Conservation (phyloP, 2,329 filamentous ascomycete species). For the Myriosclerotinia curreyana region DNA sequence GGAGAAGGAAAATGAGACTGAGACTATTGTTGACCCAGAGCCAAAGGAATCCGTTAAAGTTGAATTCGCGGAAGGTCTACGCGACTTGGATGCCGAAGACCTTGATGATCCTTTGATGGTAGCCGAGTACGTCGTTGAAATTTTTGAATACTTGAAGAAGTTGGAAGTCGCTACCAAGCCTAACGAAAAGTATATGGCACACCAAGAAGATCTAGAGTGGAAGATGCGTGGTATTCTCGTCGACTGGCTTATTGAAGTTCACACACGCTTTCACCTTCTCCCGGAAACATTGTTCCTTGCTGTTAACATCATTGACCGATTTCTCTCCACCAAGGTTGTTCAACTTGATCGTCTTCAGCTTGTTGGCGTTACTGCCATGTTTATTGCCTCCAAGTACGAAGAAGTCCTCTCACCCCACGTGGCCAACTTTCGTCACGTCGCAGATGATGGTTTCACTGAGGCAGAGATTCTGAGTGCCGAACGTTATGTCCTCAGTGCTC, state of each 20-base stretch:
- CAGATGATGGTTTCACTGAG: constrained; percentile 93
- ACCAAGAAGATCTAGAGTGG: constrained; percentile 95
- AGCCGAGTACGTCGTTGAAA: constrained; percentile 93
- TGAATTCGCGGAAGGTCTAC: constrained; percentile 44
- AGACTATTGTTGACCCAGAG: constrained; percentile 36
- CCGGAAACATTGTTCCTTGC: constrained; percentile 95
- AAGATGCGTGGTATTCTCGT: constrained; percentile 97
- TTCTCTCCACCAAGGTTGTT: constrained; percentile 91
- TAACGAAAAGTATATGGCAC: constrained; percentile 91
- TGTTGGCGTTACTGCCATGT: constrained; percentile 98
- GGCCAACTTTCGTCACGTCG: constrained; percentile 93
- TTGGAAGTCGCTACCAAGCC: constrained; percentile 78
- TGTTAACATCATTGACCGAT: constrained; percentile 98
- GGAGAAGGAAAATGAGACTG: constrained; percentile 41
- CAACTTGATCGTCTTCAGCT: constrained; percentile 94
- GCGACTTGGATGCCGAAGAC: constrained; percentile 81
- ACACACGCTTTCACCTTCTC: constrained; percentile 91
- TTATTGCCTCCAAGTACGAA: constrained; percentile 98
- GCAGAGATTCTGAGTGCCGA: constrained; percentile 96
- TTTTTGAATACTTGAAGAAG: constrained; percentile 91
- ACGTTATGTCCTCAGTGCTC: constrained; percentile 83
- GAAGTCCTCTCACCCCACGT: constrained; percentile 97
- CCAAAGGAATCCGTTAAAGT: constrained; percentile 33
- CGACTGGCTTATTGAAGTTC: constrained; percentile 98
- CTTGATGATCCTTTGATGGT: constrained; percentile 95